phyloP scores from a whole-genome alignment of 768 basidiomycete species.

The Lentinula lateritia region DNA sequence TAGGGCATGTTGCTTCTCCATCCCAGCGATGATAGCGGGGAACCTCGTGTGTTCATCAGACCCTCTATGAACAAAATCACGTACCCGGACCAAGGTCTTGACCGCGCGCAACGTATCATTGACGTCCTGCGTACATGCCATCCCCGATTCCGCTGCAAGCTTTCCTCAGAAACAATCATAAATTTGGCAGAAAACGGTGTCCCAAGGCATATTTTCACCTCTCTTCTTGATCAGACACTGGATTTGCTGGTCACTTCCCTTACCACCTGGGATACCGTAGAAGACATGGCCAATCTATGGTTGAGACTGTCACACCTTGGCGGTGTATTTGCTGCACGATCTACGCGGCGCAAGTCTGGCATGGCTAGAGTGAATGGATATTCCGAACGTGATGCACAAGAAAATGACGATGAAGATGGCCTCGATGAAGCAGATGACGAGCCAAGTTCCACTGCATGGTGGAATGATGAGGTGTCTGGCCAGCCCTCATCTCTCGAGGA shows the following conservation, averaged over 20 bases:
- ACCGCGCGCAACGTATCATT: conserved; percentile 39
- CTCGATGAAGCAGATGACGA: conserved; percentile 19
- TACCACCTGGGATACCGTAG: conserved; percentile 37
- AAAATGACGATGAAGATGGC: conserved; percentile 35
- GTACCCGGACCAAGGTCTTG: conserved; percentile 18
- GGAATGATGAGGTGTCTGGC: conserved; percentile 60
- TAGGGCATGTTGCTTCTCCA: conserved; percentile 25
- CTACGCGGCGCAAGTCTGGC: conserved; percentile 24
- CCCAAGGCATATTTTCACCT: conserved; percentile 30
- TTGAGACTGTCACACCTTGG: conserved; percentile 30
- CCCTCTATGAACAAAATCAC: conserved; percentile 32
- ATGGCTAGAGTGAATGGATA: conserved; percentile 40
- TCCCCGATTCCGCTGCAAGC: conserved; percentile 35
- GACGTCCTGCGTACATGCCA: conserved; percentile 50
- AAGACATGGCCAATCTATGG: conserved; percentile 40
- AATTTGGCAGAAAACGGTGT: conserved; percentile 66
- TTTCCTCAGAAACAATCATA: conserved; percentile 55
- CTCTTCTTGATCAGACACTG: conserved; percentile 30
- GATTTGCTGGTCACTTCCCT: conserved; percentile 30
- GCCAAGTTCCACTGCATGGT: conserved; percentile 58
- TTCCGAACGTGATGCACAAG: conserved; percentile 31
- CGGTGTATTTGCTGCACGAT: conserved; percentile 33
- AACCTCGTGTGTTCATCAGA: conserved; percentile 25
- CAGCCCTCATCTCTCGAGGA: conserved; percentile 61
- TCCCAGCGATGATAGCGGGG: conserved; percentile 16